phyloP scores from a whole-genome alignment of 1,284 basidiomycete genomes.

The Pseudozyma thailandica region DNA sequence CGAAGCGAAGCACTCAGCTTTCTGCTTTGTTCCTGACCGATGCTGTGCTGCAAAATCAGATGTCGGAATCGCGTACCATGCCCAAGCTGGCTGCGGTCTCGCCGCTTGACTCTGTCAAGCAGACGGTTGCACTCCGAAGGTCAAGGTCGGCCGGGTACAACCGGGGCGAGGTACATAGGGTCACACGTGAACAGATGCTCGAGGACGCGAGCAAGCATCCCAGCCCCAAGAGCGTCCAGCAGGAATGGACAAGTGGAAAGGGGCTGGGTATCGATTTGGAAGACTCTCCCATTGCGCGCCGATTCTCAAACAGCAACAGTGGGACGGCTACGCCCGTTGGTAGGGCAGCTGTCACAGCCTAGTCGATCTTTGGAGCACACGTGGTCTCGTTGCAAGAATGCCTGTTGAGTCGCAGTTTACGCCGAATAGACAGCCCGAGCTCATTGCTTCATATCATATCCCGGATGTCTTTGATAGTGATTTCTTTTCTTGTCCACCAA shows the following conservation, averaged over 20 bases:
- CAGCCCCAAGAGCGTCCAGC: slow-evolving; percentile 6
- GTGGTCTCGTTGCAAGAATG: too few relatives aligned
- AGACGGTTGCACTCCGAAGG: slow-evolving; percentile 9
- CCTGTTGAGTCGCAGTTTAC: too few relatives aligned
- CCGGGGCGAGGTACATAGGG: slow-evolving; percentile 10
- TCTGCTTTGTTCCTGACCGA: slow-evolving; percentile 2
- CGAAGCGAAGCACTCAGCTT: not conserved
- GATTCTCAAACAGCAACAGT: not conserved
- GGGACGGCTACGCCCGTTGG: too few relatives aligned
- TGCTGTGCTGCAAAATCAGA: too few relatives aligned
- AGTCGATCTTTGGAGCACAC: too few relatives aligned
- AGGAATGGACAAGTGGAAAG: not conserved
- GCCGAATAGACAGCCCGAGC: too few relatives aligned
- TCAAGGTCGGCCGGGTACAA: slow-evolving; percentile 25
- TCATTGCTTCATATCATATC: too few relatives aligned
- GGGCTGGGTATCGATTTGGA: slow-evolving; percentile 23
- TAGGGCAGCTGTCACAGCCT: too few relatives aligned
- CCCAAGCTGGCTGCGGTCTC: slow-evolving; percentile 16
- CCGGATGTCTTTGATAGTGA: too few relatives aligned
- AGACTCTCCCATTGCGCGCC: slow-evolving; percentile 3
- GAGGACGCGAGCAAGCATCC: slow-evolving; percentile 6
- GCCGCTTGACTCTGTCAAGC: slow-evolving; percentile 16
- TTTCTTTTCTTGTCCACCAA: too few relatives aligned
- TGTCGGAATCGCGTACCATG: slow-evolving; percentile 15
- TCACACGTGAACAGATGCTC: slow-evolving; percentile 23